Conservation (phyloP, 306 rosid species). For the Lupinus albus region DNA sequence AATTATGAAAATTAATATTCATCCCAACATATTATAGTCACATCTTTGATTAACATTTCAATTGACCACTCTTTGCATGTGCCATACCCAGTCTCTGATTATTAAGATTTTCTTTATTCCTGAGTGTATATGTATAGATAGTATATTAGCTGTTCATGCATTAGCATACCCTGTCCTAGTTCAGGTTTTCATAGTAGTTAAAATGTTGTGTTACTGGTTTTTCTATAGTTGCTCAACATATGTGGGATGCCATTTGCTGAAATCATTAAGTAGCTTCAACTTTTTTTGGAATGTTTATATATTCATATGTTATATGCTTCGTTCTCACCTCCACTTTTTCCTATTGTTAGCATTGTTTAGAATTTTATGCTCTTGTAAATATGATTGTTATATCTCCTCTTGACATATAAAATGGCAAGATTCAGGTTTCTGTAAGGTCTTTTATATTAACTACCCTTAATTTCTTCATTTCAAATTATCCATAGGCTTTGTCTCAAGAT, state of each 20-base stretch:
- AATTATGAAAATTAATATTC: background rate
- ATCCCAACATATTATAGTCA: constrained; percentile 2
- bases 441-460: background rate
- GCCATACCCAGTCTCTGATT: background rate
- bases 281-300: no score
- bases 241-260: constrained; percentile 19
- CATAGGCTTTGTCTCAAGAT: constrained; percentile 62
- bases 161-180: background rate
- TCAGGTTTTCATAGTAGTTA: background rate
- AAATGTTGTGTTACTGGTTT: background rate
- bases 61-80: background rate
- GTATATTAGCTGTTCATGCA: background rate
- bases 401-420: background rate
- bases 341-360: constrained; percentile 17
- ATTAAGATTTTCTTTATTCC: background rate
- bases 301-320: no score
- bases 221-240: constrained; percentile 6
- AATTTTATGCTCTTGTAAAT: constrained; percentile 11
- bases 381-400: no score
- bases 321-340: background rate
- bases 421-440: constrained; percentile 24
- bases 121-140: background rate
- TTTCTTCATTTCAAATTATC: constrained; percentile 27
- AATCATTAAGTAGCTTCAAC: constrained; percentile 1
- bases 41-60: constrained; percentile 7